Conservation (phyloP, 106 monocot species). For the Apostasia shenzhenica region DNA sequence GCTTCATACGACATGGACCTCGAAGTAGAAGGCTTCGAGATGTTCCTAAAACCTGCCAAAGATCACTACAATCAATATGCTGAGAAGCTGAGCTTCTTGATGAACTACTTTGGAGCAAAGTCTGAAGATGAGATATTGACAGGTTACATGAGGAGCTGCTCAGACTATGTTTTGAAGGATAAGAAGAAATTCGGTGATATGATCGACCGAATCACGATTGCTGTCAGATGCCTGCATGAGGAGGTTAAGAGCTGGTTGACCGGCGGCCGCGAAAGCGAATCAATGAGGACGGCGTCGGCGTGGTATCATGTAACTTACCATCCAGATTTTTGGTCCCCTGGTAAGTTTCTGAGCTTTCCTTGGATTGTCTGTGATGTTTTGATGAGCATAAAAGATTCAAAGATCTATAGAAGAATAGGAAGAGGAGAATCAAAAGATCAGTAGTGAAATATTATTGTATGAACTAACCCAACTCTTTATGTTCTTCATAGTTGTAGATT, state of each 20-base stretch:
- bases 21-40: constrained; percentile 63
- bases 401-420: constrained; percentile 7
- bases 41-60: constrained; percentile 46
- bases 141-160: constrained; percentile 46
- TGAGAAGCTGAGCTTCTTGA: constrained; percentile 57
- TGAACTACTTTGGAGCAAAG: constrained; percentile 66
- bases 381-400: constrained; percentile 46
- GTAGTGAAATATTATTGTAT: neutral
- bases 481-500: constrained; percentile 24
- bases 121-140: constrained; percentile 87
- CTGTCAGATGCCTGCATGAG: constrained; percentile 40
- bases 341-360: constrained; percentile 64
- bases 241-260: constrained; percentile 62
- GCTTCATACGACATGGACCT: constrained; percentile 58
- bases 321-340: constrained; percentile 19
- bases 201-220: constrained; percentile 60
- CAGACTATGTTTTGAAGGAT: constrained; percentile 47
- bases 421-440: neutral
- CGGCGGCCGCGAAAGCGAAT: constrained; percentile 28
- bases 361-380: constrained; percentile 62
- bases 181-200: constrained; percentile 60
- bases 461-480: neutral
- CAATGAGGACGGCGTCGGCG: constrained; percentile 54
- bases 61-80: constrained; percentile 53
- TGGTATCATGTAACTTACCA: constrained; percentile 83